Base-by-base conservation (phyloP, 495 filamentous ascomycete genomes). In the Penicilliopsis zonata region DNA sequence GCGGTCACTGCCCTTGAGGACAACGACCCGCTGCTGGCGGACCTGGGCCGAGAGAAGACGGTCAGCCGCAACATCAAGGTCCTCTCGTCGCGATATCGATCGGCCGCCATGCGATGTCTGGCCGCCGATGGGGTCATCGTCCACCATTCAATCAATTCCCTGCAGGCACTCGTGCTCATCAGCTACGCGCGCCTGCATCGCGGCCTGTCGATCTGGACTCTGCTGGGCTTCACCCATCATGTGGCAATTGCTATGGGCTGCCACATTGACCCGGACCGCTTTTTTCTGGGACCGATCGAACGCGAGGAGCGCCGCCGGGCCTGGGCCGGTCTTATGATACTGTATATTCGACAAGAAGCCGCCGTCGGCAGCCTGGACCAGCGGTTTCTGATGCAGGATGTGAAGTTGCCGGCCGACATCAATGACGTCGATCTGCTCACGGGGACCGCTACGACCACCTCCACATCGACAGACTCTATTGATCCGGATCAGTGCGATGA, bases 231-330 rank as follows among this genome's bases (percentile, higher is more conserved):
- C 15, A 61, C 65, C 0, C 53, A 64, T 18, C 61, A 69, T 36
- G 55, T 65, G 10, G 59, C 63, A 9, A 59, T 65, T 14, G 60
- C 59, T 0, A 57, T 67, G 50, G 61, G 61, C 18, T 65, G 61
- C 26, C 63, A 69, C 34, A 44, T 65, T 13, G 65, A 69, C 22
- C 61, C 59, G n/a, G 55, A 54, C 14, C 44, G 48, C 18, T 65
- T 67, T 18, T 36, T 38, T 4, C 48, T 69, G 0, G 54, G 55
- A 8, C 41, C 51, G 3, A 57, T 69, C 13, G 60, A 66, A 38
- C 56, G 55, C 3, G 63, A 69, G 36, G 60, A 67, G 28, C 50
- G 63, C 13, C 49, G 65, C 13, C 58, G 61, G 8, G 60, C 53
- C 16, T 67, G 63, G 63, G 53, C 57, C 12, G 63, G 63, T 4